phyloP scores from a whole-genome alignment of 805 yeast genomes.

The Yarrowia alimentaria region DNA sequence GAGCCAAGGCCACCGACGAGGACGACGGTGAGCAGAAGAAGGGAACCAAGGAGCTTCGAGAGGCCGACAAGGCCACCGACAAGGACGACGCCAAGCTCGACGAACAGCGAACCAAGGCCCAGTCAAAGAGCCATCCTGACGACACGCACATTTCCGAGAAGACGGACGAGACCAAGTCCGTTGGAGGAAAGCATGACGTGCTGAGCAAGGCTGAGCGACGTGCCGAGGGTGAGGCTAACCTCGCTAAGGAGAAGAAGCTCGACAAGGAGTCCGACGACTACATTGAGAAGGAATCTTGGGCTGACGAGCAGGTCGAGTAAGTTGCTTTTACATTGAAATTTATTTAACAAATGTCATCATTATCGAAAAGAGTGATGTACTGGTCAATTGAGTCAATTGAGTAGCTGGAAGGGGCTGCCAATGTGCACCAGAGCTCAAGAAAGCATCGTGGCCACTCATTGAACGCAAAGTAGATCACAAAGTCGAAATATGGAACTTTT shows the following conservation, averaged over 20 bases:
- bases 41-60: slow-evolving; percentile 16
- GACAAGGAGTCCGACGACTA: slow-evolving; percentile 15
- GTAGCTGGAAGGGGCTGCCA: too few relatives aligned
- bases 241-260: slow-evolving; percentile 16
- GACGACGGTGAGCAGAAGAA: slow-evolving; percentile 13
- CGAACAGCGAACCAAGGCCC: slow-evolving; percentile 3
- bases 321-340: too few relatives aligned
- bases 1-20: slow-evolving; percentile 4
- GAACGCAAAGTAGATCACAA: too few relatives aligned
- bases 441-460: too few relatives aligned
- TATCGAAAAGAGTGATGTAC: too few relatives aligned
- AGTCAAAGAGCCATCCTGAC: neutral
- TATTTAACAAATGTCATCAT: too few relatives aligned
- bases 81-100: neutral
- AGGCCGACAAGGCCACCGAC: slow-evolving; percentile 9
- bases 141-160: slow-evolving; percentile 3
- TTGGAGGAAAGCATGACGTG: slow-evolving; percentile 1
- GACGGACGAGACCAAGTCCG: slow-evolving; percentile 7
- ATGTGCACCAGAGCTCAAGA: too few relatives aligned
- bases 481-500: too few relatives aligned
- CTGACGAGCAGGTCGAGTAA: slow-evolving; percentile 6
- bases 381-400: too few relatives aligned
- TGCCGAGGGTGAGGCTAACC: slow-evolving; percentile 4
- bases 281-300: slow-evolving; percentile 13
- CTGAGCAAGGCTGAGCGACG: slow-evolving; percentile 12